Evolutionary conservation across 1,284 basidiomycete species (phyloP).

Genomic region (Bjerkandera adusta): DNA sequence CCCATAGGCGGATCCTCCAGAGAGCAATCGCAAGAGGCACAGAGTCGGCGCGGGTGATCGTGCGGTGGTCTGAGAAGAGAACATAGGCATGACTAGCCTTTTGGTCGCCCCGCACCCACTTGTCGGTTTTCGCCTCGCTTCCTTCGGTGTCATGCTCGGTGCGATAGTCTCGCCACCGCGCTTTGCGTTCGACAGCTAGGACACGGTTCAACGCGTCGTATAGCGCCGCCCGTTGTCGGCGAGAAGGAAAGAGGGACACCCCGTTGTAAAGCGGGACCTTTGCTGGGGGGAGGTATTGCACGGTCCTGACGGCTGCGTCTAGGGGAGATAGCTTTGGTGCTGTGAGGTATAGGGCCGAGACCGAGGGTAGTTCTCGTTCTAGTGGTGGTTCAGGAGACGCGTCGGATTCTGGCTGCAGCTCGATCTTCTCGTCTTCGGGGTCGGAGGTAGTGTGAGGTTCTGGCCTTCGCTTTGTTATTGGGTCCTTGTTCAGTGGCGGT

Average conservation of each 20-base stretch:
- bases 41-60: conserved; percentile 51
- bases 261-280: conserved; percentile 67
- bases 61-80: conserved; percentile 50
- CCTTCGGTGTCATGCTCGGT: not conserved
- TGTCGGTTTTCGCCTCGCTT: not conserved
- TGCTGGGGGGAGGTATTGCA: conserved; percentile 37
- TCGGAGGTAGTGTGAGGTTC: conserved; percentile 37
- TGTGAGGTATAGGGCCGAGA: conserved; percentile 39
- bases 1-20: conserved; percentile 76
- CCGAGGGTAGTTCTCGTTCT: conserved; percentile 30
- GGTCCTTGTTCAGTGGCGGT: conserved; percentile 63
- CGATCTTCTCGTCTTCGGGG: conserved; percentile 30
- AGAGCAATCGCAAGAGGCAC: conserved; percentile 64
- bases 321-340: conserved; percentile 2
- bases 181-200: conserved; percentile 44
- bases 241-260: conserved; percentile 56
- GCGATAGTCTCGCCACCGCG: conserved; percentile 25
- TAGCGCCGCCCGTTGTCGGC: conserved; percentile 55
- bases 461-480: conserved; percentile 44
- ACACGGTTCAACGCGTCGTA: conserved; percentile 46
- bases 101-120: conserved; percentile 27
- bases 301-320: conserved; percentile 19
- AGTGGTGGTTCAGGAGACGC: no score
- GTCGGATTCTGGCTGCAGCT: conserved; percentile 6
- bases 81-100: conserved; percentile 69